Base-by-base conservation (phyloP, 495 filamentous ascomycete species). In the Paragyromitra xinjiangensis region DNA sequence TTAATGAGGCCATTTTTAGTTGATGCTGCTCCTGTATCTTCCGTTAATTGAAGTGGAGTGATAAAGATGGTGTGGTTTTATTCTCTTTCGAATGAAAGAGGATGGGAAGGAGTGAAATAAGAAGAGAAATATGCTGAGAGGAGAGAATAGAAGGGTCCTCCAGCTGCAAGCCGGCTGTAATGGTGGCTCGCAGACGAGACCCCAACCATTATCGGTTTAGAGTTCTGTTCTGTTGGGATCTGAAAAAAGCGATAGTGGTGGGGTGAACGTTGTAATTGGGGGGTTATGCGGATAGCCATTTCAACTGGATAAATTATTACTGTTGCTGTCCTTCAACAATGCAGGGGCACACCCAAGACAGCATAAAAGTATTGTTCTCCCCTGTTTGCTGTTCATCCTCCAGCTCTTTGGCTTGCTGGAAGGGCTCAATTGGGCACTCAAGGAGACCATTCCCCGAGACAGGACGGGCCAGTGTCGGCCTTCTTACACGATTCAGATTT, bases 161-260 rank as follows among this genome's bases (percentile, higher is more conserved):
- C 22, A 48, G 3, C 29, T 37, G 56, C 26, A 68, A 29, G 29
- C 44, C 22, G 44, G 40, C 59, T 63, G 55, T 29, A 72, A 29
- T 53, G 44, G 61, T 44, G 16, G 45, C 22, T 50, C 16, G 39
- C 26, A 50, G 40, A 7, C 53, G 11, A 69, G 51, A 58, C 59
- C 68, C 58, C 73, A 76, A 76, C 73, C 67, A 72, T 63, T 76
- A 59, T 66, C 62, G 39, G 53, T n/a, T 55, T 73, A 73, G 62
- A 45, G 58, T 53, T 56, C 16, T 65, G 74, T 77, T 77, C 74
- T 77, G 74, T 77, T 77, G 74, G 74, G 74, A 77, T 37, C 26
- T 53, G 29, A 34, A 40, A 12, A 55, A 42, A 22, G 51, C 12
- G 51, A 39, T 12, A 42, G 61, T 22, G 45, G 16, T 37, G 26